These are phyloP conservation scores for Inosperma sp. DNA, from an alignment of 768 basidiomycete species.

Conservation along the genomic window DNA sequence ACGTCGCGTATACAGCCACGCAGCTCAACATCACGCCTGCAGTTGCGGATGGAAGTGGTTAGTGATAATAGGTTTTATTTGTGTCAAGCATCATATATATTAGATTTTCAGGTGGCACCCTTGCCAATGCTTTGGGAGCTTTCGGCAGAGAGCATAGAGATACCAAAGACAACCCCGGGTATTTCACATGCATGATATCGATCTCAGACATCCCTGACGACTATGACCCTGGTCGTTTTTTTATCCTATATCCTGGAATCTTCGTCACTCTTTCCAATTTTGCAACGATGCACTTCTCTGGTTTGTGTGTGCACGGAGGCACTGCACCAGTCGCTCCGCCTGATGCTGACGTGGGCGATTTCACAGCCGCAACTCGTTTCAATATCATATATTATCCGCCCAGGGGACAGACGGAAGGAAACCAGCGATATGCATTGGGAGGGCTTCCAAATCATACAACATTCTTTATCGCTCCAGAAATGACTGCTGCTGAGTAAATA, in stretches of 20 bases:
- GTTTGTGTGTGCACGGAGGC: not conserved
- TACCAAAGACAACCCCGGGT: not conserved
- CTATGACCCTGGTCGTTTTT: slow-evolving; percentile 9
- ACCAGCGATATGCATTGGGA: slow-evolving; percentile 1
- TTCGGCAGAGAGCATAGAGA: slow-evolving; percentile 3
- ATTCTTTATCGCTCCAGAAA: slow-evolving; percentile 3
- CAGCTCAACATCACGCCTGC: slow-evolving; percentile 7
- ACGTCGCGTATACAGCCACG: not conserved
- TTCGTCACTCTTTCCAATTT: slow-evolving; percentile 2
- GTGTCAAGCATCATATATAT: not conserved
- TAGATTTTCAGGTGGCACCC: not conserved
- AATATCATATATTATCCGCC: slow-evolving; percentile 4
- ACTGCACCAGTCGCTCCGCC: not conserved
- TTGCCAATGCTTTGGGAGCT: not conserved
- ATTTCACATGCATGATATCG: slow-evolving; percentile 1
- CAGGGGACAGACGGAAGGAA: not conserved
- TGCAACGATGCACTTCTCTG: slow-evolving; percentile 2
- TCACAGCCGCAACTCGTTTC: slow-evolving; percentile 1
- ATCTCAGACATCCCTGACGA: slow-evolving; percentile 1
- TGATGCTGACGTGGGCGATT: not conserved
- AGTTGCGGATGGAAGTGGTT: not conserved
- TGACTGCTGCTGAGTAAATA: slow-evolving; percentile 1
- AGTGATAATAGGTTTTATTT: not conserved
- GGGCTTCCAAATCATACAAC: not conserved
- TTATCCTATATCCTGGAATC: slow-evolving; percentile 3